Evolutionary conservation across 306 rosid species (phyloP), one percentile per base, ranked within the genome.

Genomic region (Cucurbita ficifolia): DNA sequence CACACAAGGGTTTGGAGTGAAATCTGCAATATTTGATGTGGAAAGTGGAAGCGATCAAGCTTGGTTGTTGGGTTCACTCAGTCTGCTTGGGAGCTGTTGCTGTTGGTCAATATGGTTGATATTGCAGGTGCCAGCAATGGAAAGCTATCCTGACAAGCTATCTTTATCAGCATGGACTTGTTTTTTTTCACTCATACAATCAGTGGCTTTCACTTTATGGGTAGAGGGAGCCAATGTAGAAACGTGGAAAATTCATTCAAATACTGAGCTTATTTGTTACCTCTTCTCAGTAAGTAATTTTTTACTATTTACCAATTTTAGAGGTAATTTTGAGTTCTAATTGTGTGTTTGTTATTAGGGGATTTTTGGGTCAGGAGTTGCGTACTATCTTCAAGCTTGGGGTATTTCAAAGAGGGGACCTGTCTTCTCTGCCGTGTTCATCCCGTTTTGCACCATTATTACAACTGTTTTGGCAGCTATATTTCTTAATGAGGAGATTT

Each of bases 111-210:
- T 79, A 45, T 79, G 82, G 82, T 49, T 79, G 18, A 76, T 79
- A 64, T 73, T 79, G 62, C 82, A 79, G 82, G 95, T 85, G 76
- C 96, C 88, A 4, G 73, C 74, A 1, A 63, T 76, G 45, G 77
- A 53, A 55, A 84, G 82, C 75, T 83, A 82, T 77, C 85, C 91
- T 1, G 78, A 87, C 70, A 84, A 73, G 60, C 46, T 85, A 51
- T 80, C 87, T 3, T 53, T 83, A 7, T 80, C 91, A 33, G 84
- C 88, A 0, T 86, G 95, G 95, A 80, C 82, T 85, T 88, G 95
- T 71, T 83, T 84, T 17, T 35, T 85, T 45, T 51, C 79, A 22
- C 62, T 85, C 7, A 22, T 89, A 1, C 91, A 84, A 74, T 81
- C 88, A 18, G 36, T 81, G 14, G 19, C 5, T 3, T 56, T 83